phyloP scores from a whole-genome alignment of 2,329 filamentous ascomycete genomes.

The Hirsutella minnesotensis region DNA sequence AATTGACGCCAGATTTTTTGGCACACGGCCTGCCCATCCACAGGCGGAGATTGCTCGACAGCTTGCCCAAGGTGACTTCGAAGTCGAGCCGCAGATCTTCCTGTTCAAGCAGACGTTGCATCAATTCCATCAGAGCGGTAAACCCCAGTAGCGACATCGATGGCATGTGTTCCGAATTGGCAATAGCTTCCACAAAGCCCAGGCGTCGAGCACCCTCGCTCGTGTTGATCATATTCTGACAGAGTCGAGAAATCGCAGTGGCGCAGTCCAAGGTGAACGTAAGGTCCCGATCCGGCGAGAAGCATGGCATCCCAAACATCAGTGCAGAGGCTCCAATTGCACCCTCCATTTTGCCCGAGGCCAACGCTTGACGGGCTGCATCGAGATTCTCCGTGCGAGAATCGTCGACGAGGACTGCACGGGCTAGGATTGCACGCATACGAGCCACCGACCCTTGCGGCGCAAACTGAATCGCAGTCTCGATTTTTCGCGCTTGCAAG shows the following conservation, averaged over 20 bases:
- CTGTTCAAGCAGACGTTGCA: constrained; percentile 39
- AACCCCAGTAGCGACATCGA: constrained; percentile 47
- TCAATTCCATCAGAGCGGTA: constrained; percentile 45
- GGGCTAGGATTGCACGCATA: constrained; percentile 45
- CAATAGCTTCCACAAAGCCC: constrained; percentile 36
- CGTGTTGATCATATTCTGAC: constrained; percentile 25
- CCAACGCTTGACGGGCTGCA: constrained; percentile 39
- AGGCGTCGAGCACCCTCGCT: constrained; percentile 28
- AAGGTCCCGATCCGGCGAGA: constrained; percentile 35
- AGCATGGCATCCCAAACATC: constrained; percentile 32
- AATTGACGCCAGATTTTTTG: constrained; percentile 37
- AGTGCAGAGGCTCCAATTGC: constrained; percentile 18
- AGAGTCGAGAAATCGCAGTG: constrained; percentile 48
- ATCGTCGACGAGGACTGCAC: constrained; percentile 42
- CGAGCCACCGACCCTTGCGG: constrained; percentile 68
- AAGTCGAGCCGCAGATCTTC: constrained; percentile 34
- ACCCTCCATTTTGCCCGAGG: constrained; percentile 15
- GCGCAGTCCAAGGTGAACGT: constrained; percentile 47
- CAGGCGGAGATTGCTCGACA: constrained; percentile 45
- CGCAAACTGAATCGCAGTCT: constrained; percentile 59
- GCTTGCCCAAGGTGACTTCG: constrained; percentile 37
- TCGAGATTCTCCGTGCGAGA: constrained; percentile 45
- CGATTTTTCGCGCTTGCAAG: constrained; percentile 34
- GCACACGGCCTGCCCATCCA: constrained; percentile 47
- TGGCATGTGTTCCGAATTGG: constrained; percentile 26